A percentile compares a stretch with the other conserved stretches of the same genome.
Conservation (phyloP, 345 rosid genomes). For the Diplotaxis tenuifolia region DNA sequence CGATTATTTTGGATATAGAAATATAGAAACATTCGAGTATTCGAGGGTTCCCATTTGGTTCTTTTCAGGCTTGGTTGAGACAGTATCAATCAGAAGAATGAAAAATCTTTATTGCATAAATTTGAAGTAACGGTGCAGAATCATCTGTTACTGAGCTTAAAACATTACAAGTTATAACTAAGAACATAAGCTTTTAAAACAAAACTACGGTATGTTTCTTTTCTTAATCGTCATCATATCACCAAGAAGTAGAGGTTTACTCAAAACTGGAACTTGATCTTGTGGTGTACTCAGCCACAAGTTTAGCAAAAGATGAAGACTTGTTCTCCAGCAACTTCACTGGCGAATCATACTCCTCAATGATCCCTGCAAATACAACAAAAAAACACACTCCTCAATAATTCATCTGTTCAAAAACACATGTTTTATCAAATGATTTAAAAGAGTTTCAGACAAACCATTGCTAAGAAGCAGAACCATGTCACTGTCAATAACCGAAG, state of each 20-base stretch:
- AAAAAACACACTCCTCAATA: constrained; percentile 4
- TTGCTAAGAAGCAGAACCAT: constrained; percentile 92
- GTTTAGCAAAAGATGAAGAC: constrained; percentile 69
- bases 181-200: too few relatives aligned
- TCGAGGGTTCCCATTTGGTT: too few relatives aligned
- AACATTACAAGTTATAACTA: constrained; percentile 5
- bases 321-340: constrained; percentile 54
- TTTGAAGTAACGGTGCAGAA: not conserved
- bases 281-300: constrained; percentile 67
- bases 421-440: not conserved
- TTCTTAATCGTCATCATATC: constrained; percentile 2
- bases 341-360: constrained; percentile 69
- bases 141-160: not conserved
- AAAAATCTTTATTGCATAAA: not conserved
- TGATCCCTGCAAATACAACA: constrained; percentile 46
- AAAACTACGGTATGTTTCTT: not conserved
- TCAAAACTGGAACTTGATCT: constrained; percentile 56
- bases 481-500: constrained; percentile 96
- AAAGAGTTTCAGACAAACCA: constrained; percentile 48
- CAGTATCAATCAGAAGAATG: not conserved
- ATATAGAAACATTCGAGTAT: too few relatives aligned
- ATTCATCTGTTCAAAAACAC: not conserved
- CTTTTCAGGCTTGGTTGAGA: too few relatives aligned
- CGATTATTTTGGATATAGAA: too few relatives aligned
- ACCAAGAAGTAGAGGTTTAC: constrained; percentile 17